phyloP scores from a whole-genome alignment of 371 early-diverging fungal species.

The Funneliformis caledonium region DNA sequence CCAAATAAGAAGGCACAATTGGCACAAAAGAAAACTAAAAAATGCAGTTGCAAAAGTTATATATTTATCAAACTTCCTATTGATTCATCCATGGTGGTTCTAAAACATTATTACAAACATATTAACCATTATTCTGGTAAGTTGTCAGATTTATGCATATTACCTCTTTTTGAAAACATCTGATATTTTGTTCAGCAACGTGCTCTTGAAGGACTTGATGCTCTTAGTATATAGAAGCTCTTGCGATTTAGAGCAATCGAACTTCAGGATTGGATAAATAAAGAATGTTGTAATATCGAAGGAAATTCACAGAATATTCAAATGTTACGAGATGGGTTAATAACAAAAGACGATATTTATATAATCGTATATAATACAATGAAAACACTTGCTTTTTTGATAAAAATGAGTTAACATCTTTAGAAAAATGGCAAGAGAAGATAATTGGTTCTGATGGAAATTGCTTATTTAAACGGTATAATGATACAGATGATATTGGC shows the following conservation, averaged over 20 bases:
- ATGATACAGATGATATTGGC: background rate
- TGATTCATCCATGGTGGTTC: background rate
- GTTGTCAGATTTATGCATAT: background rate
- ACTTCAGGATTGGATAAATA: background rate
- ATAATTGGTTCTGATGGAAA: background rate
- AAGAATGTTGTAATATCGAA: too few relatives aligned
- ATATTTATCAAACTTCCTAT: background rate
- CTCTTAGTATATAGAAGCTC: constrained; percentile 4
- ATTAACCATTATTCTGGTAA: background rate
- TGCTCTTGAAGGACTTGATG: constrained; percentile 9
- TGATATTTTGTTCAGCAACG: background rate
- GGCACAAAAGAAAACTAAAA: constrained; percentile 3
- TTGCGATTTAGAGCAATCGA: background rate
- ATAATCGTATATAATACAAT: background rate
- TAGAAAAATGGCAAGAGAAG: too few relatives aligned
- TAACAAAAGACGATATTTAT: constrained; percentile 16
- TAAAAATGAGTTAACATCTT: background rate
- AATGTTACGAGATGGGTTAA: background rate
- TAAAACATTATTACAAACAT: background rate
- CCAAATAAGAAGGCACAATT: background rate
- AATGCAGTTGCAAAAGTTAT: constrained; percentile 11
- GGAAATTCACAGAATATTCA: background rate
- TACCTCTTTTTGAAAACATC: constrained; percentile 1
- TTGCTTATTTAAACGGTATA: background rate
- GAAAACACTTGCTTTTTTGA: background rate